Percentiles rank a stretch among this genome's conserved stretches.
Conservation (phyloP, 306 rosid species). For the Ochetophila trinervis region DNA sequence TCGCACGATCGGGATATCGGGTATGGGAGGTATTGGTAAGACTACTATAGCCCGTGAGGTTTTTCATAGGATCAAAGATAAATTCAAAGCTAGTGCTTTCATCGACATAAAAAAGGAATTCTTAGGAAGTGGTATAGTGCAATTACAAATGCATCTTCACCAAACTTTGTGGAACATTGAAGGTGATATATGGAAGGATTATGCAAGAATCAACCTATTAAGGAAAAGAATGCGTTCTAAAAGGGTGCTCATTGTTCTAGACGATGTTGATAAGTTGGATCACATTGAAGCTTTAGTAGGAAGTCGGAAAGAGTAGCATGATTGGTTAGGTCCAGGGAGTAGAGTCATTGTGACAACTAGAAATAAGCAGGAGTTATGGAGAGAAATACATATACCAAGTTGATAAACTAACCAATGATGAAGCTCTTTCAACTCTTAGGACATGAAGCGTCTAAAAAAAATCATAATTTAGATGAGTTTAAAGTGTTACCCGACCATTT, state of each 20-base stretch:
- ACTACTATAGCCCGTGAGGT: slow-evolving; percentile 1
- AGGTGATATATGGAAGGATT: neutral
- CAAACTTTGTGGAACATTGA: slow-evolving; percentile 4
- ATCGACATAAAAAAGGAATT: slow-evolving; percentile 4
- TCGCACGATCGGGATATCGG: slow-evolving; percentile 17
- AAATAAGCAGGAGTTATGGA: neutral
- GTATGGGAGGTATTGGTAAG: slow-evolving; percentile 22
- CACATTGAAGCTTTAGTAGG: slow-evolving; percentile 32
- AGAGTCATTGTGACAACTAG: neutral
- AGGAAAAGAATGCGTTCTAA: neutral
- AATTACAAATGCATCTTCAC: slow-evolving; percentile 28
- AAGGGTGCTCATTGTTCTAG: slow-evolving; percentile 32
- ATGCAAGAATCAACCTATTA: neutral
- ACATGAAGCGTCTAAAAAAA: too few relatives aligned
- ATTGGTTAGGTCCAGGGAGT: neutral
- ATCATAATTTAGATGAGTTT: too few relatives aligned
- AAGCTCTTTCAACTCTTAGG: too few relatives aligned
- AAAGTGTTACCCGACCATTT: too few relatives aligned
- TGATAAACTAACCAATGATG: neutral
- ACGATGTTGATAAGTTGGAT: slow-evolving; percentile 32
- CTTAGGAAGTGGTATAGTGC: slow-evolving; percentile 5
- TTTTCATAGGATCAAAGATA: neutral
- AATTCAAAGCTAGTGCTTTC: slow-evolving; percentile 5
- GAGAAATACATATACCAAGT: neutral
- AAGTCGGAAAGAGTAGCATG: neutral